Evolutionary conservation across 305 asterid species (phyloP).

Genomic region (Nicotiana rustica): DNA sequence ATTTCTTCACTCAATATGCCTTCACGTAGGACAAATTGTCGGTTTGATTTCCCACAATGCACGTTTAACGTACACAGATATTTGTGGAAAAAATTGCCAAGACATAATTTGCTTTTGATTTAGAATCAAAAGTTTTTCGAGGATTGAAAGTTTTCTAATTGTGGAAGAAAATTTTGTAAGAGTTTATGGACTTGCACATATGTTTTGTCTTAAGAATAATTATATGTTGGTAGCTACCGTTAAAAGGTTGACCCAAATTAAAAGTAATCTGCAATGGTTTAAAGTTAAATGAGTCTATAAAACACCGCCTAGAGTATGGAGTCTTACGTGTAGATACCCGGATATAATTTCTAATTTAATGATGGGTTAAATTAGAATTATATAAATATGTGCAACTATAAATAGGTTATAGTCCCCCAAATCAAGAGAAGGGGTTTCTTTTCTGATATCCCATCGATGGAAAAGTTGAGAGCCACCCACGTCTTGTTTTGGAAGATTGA

Average conservation of each 20-base stretch:
- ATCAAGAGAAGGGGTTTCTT: background rate
- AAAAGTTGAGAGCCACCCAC: background rate
- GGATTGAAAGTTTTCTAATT: background rate
- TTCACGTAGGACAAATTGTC: conserved; percentile 27
- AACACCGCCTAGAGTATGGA: no score
- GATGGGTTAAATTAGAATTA: background rate
- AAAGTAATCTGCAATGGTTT: no score
- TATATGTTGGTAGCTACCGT: no score
- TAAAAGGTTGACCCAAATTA: no score
- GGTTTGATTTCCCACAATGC: conserved; percentile 6
- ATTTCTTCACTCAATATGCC: background rate
- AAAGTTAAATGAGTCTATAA: no score
- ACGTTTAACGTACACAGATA: background rate
- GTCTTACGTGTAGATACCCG: no score
- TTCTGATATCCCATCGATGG: background rate
- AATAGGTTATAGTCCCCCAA: background rate
- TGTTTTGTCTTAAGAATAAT: no score
- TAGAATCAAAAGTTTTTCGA: no score
- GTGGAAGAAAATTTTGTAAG: background rate
- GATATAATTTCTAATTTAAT: no score
- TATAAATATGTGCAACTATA: background rate
- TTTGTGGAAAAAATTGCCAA: background rate
- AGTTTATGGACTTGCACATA: no score
- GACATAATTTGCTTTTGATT: background rate
- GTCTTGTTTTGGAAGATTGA: background rate